These are phyloP conservation scores for Umbelopsis sp. DNA, from an alignment of 192 early-diverging fungal species.

Conservation along the genomic window DNA sequence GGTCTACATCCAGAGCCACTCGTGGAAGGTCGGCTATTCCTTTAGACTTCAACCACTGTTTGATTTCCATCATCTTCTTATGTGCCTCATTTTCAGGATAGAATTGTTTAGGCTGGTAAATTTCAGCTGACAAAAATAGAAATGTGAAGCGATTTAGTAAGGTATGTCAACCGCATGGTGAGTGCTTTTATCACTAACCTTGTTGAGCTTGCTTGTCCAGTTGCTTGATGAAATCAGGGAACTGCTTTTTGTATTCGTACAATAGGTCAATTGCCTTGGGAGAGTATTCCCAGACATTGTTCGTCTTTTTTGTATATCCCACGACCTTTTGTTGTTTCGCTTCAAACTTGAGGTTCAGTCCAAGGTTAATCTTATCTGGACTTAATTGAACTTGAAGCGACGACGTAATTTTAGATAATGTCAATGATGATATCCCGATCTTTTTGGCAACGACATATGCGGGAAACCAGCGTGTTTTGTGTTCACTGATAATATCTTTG, in stretches of 20 bases:
- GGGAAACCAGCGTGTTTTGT: slow-evolving; percentile 38
- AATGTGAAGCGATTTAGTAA: slow-evolving; percentile 16
- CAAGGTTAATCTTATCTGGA: slow-evolving; percentile 72
- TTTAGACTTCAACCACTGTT: slow-evolving; percentile 64
- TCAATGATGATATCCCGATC: slow-evolving; percentile 62
- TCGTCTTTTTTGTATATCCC: slow-evolving; percentile 80
- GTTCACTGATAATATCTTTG: slow-evolving; percentile 39
- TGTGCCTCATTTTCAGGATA: slow-evolving; percentile 47
- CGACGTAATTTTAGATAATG: slow-evolving; percentile 86
- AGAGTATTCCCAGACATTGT: slow-evolving; percentile 84
- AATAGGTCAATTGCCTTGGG: slow-evolving; percentile 77
- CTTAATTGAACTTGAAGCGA: slow-evolving; percentile 65
- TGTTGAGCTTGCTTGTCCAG: slow-evolving; percentile 30
- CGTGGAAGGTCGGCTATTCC: slow-evolving; percentile 65
- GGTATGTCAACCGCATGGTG: slow-evolving; percentile 12
- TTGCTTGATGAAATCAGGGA: slow-evolving; percentile 55
- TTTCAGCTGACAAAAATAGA: slow-evolving; percentile 47
- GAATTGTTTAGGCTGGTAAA: slow-evolving; percentile 65
- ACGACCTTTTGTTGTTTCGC: slow-evolving; percentile 81
- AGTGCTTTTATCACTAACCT: slow-evolving; percentile 17
- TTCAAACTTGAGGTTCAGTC: slow-evolving; percentile 92
- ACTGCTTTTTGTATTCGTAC: slow-evolving; percentile 62
- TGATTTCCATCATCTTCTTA: slow-evolving; percentile 54
- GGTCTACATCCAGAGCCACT: slow-evolving; percentile 62
- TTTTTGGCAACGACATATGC: slow-evolving; percentile 68